phyloP scores from a whole-genome alignment of 257 asterid genomes.

The Galeopsis tetrahit region DNA sequence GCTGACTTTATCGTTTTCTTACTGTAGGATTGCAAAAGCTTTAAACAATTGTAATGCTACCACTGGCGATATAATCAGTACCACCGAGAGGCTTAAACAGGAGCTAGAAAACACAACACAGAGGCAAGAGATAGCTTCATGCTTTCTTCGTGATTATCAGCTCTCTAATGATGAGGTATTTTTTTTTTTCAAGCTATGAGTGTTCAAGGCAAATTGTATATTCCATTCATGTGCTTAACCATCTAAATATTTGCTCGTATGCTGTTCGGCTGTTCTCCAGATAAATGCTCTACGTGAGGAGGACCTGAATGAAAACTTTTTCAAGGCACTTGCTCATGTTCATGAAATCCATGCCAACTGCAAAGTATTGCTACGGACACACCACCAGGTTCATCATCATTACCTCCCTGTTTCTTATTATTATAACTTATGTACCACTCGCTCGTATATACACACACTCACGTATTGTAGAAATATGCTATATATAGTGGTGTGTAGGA shows the following conservation, averaged over 20 bases:
- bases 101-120: conserved; percentile 91
- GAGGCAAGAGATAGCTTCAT: conserved; percentile 94
- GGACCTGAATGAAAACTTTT: conserved; percentile 81
- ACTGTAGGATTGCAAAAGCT: conserved; percentile 83
- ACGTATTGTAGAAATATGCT: not conserved
- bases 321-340: conserved; percentile 98
- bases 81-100: conserved; percentile 97
- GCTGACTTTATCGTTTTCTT: conserved; percentile 28
- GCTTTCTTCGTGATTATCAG: conserved; percentile 97
- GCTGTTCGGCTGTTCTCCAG: conserved; percentile 42
- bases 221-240: conserved; percentile 29
- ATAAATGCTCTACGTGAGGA: conserved; percentile 91
- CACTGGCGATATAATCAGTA: conserved; percentile 94
- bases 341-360: conserved; percentile 97
- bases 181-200: conserved; percentile 23
- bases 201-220: conserved; percentile 7
- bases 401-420: conserved; percentile 26
- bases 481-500: not conserved
- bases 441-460: not conserved
- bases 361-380: conserved; percentile 93
- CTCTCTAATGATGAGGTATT: conserved; percentile 91
- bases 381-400: conserved; percentile 80
- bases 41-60: conserved; percentile 85
- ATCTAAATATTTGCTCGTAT: conserved; percentile 27
- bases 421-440: not conserved